Evolutionary conservation across 169 alveolate species (phyloP).

Genomic region (Plasmodium coatneyi): DNA sequence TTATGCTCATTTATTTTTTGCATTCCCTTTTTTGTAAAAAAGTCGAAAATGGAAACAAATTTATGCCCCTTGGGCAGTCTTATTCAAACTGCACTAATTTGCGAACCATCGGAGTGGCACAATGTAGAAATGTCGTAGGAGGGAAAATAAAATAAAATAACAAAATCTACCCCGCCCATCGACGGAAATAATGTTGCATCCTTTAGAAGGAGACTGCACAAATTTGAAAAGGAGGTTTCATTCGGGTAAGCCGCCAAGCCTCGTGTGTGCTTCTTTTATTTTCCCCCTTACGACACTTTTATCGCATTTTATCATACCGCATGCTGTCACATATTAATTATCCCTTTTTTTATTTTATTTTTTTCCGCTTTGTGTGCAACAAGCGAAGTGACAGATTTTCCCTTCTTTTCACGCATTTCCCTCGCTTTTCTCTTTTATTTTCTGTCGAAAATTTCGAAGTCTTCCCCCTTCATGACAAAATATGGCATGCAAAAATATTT

Average conservation of each 20-base stretch:
- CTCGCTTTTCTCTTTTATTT: not conserved
- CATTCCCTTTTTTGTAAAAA: not conserved
- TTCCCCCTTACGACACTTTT: not conserved
- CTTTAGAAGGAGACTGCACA: not conserved
- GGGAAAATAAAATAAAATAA: too few relatives aligned
- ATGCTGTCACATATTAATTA: not conserved
- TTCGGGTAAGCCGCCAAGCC: not conserved
- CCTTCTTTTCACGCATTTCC: not conserved
- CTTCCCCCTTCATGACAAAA: not conserved
- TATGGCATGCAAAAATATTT: not conserved
- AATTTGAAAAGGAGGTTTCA: not conserved
- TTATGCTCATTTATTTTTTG: not conserved
- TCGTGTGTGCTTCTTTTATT: not conserved
- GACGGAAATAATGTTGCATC: not conserved
- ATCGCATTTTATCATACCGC: not conserved
- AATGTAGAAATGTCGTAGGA: not conserved
- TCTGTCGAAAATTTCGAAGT: conserved; percentile 1
- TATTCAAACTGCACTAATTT: not conserved
- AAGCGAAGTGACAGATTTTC: not conserved
- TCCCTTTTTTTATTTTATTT: not conserved
- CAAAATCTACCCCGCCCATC: not conserved
- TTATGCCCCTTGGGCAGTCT: not conserved
- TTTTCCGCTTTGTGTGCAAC: not conserved
- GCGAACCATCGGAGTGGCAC: not conserved
- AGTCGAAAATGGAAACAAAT: not conserved